These are phyloP conservation scores for Schizopora paradoxa DNA, from an alignment of 1,284 basidiomycete species.

Conservation along the genomic window DNA sequence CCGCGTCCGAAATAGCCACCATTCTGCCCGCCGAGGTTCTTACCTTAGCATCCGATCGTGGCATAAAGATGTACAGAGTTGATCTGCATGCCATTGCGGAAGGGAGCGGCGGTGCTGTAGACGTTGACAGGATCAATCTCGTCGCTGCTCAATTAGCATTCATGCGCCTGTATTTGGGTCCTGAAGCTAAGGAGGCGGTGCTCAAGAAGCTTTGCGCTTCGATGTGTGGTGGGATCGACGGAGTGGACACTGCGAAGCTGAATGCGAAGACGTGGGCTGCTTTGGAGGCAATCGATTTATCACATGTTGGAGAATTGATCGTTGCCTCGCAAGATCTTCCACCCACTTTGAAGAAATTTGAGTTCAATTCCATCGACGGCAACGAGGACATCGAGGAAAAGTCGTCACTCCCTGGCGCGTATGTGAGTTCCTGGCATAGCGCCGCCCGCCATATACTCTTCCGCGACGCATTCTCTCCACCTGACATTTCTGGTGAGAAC, in stretches of 20 bases:
- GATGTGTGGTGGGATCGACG: constrained; percentile 38
- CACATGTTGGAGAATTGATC: no score
- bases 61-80: constrained; percentile 54
- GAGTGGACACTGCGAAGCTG: constrained; percentile 41
- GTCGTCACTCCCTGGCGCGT: constrained; percentile 56
- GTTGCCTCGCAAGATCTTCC: constrained; percentile 16
- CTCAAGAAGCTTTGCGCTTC: constrained; percentile 46
- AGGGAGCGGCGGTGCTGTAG: constrained; percentile 40
- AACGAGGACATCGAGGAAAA: constrained; percentile 47
- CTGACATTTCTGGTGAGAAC: constrained; percentile 29
- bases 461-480: constrained; percentile 71
- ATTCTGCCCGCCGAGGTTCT: constrained; percentile 45
- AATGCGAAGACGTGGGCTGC: constrained; percentile 51
- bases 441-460: constrained; percentile 89
- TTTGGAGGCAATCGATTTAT: constrained; percentile 48
- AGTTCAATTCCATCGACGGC: constrained; percentile 66
- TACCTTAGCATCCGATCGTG: constrained; percentile 39
- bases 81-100: no score
- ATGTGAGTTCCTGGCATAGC: constrained; percentile 73
- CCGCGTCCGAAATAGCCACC: constrained; percentile 49
- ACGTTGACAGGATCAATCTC: constrained; percentile 34
- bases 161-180: constrained; percentile 66
- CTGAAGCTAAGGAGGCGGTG: constrained; percentile 45
- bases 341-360: constrained; percentile 47
- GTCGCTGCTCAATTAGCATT: constrained; percentile 60